Evolutionary conservation across 129 eudicot species (phyloP), one percentile per base, ranked within the genome.

Genomic region (Flaveria bidentis): DNA sequence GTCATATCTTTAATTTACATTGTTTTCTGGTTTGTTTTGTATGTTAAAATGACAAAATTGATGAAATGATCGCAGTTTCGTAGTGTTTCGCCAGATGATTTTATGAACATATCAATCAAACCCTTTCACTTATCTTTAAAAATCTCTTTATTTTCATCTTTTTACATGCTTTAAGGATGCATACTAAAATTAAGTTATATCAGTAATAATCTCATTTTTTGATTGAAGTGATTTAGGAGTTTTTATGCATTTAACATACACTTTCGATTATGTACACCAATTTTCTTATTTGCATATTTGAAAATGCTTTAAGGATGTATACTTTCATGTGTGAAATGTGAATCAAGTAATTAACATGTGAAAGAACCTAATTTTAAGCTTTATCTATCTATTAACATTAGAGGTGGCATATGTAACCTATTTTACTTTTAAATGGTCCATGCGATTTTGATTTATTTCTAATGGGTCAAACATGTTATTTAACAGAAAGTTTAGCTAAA

Each of bases 21-120:
- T 53, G 33, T 57, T 51, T 53, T 53, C 16, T n/a, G 20, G 42
- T 73, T 41, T 7, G 15, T 39, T 33, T 10, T 30, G 20, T n/a
- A 50, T 71, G 63, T 49, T 14, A 47, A 70, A 22, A 53, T 30
- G 68, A 4, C 12, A 3, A 63, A 62, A 61, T 11, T 26, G 67
- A 14, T 61, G 41, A 61, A 23, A 68, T 84, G n/a, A 39, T 22
- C 26, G 3, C n/a, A 84, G 88, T 85, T 82, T 92, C 95, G 42
- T 83, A 45, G 44, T 90, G 98, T 96, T 89, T 88, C 46, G 13
- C 2, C 36, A 58, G 2, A 57, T 5, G 64, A 25, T 20, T 41
- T 94, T 88, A 90, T 84, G 92, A 88, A 23, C 22, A 5, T 23
- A 20, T 57, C 5, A 85, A 28, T 60, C 85, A 90, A 74, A 90